These are phyloP conservation scores for Brassica juncea DNA, from an alignment of 345 rosid genomes.

Conservation along the genomic window DNA sequence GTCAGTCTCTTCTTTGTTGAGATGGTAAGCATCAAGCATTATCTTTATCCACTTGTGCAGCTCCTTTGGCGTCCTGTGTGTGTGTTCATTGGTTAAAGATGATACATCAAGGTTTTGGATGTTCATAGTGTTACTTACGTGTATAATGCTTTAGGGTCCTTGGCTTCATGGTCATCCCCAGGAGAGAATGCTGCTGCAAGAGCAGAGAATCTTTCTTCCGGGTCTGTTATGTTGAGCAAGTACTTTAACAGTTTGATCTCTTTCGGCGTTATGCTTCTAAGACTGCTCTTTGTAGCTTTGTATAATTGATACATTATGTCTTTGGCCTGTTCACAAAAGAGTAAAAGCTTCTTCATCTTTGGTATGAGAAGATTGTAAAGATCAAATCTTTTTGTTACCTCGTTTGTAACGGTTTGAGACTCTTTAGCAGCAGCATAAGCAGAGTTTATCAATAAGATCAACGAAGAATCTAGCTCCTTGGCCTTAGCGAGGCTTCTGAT, in stretches of 20 bases:
- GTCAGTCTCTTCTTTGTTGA: slow-evolving; percentile 77
- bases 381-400: slow-evolving; percentile 47
- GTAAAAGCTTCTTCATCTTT: neutral
- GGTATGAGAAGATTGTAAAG: slow-evolving; percentile 5
- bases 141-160: slow-evolving; percentile 71
- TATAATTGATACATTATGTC: slow-evolving; percentile 80
- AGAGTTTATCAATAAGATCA: slow-evolving; percentile 76
- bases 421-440: slow-evolving; percentile 93
- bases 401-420: slow-evolving; percentile 69
- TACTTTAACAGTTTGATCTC: slow-evolving; percentile 83
- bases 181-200: slow-evolving; percentile 89
- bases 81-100: neutral
- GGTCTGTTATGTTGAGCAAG: slow-evolving; percentile 84
- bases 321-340: slow-evolving; percentile 54
- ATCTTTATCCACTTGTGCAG: slow-evolving; percentile 89
- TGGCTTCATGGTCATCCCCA: slow-evolving; percentile 66
- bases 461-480: slow-evolving; percentile 87
- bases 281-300: slow-evolving; percentile 80
- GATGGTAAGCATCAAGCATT: slow-evolving; percentile 83
- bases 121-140: slow-evolving; percentile 53
- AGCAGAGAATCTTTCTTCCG: slow-evolving; percentile 93
- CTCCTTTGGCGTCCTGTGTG: slow-evolving; percentile 81
- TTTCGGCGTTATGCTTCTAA: slow-evolving; percentile 86
- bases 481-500: slow-evolving; percentile 80
- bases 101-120: neutral